Base-by-base conservation (phyloP, 2,329 filamentous ascomycete genomes). In the Myrmaecium sp. region DNA sequence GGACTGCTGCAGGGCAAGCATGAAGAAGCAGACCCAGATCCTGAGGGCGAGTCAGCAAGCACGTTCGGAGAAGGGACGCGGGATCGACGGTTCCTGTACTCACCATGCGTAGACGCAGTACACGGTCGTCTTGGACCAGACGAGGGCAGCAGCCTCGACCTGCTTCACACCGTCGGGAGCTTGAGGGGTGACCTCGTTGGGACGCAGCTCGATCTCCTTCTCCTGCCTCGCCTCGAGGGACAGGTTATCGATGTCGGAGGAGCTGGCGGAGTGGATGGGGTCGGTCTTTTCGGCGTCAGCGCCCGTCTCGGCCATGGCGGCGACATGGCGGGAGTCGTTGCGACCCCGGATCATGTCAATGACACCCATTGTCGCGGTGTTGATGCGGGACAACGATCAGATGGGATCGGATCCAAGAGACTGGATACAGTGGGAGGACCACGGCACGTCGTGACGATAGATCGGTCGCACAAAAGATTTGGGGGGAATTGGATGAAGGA, bases 11-110 rank as follows among this genome's bases (percentile, higher is more conserved):
- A 63, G 39, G 15, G 55, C 60, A 23, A 66, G 62, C 37, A 60
- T 54, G 31, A 64, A 60, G 24, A 56, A 55, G 34, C 60, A 52
- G 5, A 62, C 33, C 35, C 56, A 62, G 23, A 64, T 49, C 18
- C 56, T 60, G 27, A 36, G 21, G 2, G 2, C 12, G n/a, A 6
- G 6, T 17, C 5, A 26, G 22, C 7, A 2, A 13, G 15, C n/a
- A 15, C 2, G 10, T 5, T 5, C 13, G 5, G 4, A 3, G 6
- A n/a, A 10, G 7, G 7, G 1, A n/a, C 8, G 5, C 6, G n/a
- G n/a, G 13, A 2, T 26, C 4, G 4, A 6, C 3, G 36, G n/a
- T n/a, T n/a, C n/a, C n/a, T n/a, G n/a, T n/a, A n/a, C 49, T 36
- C 34, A 57, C 52, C 51, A 40, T 22, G 44, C 36, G 29, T 54